These are phyloP conservation scores for Dactylellina haptotyla DNA, from an alignment of 2,329 filamentous ascomycete species.

Conservation along the genomic window DNA sequence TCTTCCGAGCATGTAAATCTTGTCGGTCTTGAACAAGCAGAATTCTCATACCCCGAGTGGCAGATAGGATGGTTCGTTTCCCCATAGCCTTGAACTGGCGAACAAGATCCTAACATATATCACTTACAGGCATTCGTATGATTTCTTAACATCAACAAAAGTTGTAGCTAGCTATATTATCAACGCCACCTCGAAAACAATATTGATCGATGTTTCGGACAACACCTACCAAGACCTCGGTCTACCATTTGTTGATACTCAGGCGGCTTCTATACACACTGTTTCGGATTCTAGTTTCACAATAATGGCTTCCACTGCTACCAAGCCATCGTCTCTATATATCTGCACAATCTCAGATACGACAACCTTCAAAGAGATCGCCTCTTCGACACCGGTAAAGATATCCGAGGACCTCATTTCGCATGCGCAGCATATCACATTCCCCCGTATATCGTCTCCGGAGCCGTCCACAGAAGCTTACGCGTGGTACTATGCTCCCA, in stretches of 20 bases:
- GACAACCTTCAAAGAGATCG: constrained; percentile 9
- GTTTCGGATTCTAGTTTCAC: constrained; percentile 38
- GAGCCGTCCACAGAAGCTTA: constrained; percentile 36
- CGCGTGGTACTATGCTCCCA: constrained; percentile 59
- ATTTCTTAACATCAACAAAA: constrained; percentile 22
- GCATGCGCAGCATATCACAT: constrained; percentile 40
- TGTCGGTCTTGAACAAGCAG: constrained; percentile 62
- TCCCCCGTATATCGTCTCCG: constrained; percentile 40
- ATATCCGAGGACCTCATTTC: constrained; percentile 29
- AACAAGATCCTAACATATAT: not conserved
- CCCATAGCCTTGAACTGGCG: not conserved
- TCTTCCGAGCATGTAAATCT: constrained; percentile 60
- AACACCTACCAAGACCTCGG: constrained; percentile 31
- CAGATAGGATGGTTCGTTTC: constrained; percentile 58
- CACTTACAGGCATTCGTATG: constrained; percentile 36
- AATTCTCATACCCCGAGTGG: constrained; percentile 60
- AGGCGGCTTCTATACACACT: constrained; percentile 19
- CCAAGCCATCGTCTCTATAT: constrained; percentile 32
- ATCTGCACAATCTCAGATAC: constrained; percentile 23
- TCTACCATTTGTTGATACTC: constrained; percentile 37
- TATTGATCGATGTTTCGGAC: constrained; percentile 18
- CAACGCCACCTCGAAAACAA: constrained; percentile 35
- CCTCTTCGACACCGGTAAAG: constrained; percentile 19
- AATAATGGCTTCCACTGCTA: constrained; percentile 36
- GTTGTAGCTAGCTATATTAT: constrained; percentile 22